Evolutionary conservation across 2,329 filamentous ascomycete species (phyloP), one percentile per base, ranked within the genome.

Genomic region (Ilyonectria destructans): DNA sequence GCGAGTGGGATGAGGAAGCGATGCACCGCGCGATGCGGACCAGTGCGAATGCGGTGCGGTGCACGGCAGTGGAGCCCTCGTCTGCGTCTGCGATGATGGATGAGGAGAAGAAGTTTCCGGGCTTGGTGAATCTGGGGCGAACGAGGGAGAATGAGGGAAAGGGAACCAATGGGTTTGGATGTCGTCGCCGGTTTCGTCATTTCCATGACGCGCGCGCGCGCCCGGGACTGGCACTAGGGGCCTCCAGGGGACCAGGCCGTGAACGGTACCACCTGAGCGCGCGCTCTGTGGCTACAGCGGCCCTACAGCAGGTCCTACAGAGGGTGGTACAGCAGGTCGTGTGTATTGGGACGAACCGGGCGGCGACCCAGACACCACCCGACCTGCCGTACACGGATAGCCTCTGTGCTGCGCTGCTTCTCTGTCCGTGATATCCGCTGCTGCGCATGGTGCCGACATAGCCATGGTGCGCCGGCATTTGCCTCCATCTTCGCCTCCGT

Each of bases 151-250:
- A 31, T 35, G 33, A 58, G 31, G 29, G 43, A 49, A 37, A 29
- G 12, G 21, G 40, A 43, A 15, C 58, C 52, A 62, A 46, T 45
- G 37, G 40, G 21, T 59, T 60, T 46, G 26, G 49, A 65, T 17
- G 33, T 61, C 29, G 51, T 60, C 45, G 58, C 56, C 58, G 46
- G 26, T 40, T 48, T 57, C 58, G 45, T 60, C 57, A 57, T 51
- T 68, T 64, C 65, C 66, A 62, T 62, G 62, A 65, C 66, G 62
- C 57, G 66, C 66, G 57, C 60, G 58, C 64, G 26, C 52, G 56
- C 48, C 54, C 40, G 40, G 37, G 35, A 55, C 37, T 31, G n/a
- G 51, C n/a, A 35, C 31, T 21, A 54, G 49, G 49, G 58, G 23
- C 35, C 33, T 26, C n/a, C 63, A 46, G 51, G 43, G 62, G 63